A percentile compares a stretch with the other conserved stretches of the same genome.
phyloP scores from a whole-genome alignment of 176 grass and related monocot genomes.

The Eleusine indica region DNA sequence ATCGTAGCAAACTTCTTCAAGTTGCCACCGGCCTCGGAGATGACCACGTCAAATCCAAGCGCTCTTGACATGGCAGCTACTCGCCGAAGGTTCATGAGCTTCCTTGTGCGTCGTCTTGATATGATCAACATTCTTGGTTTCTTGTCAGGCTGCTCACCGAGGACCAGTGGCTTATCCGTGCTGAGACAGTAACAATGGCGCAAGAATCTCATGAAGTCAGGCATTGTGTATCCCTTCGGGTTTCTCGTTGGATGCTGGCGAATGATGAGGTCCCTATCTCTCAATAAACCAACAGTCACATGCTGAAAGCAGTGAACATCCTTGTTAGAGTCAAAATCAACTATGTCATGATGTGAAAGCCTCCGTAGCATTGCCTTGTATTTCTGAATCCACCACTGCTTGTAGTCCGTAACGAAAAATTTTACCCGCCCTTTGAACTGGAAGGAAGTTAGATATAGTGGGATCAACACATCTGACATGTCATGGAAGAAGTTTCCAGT shows the following conservation, averaged over 20 bases:
- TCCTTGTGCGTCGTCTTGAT: slow-evolving; percentile 61
- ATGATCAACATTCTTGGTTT: slow-evolving; percentile 68
- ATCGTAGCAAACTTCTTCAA: slow-evolving; percentile 49
- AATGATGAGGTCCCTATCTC: slow-evolving; percentile 66
- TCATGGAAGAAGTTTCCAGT: slow-evolving; percentile 80
- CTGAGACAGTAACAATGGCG: slow-evolving; percentile 49
- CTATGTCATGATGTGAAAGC: slow-evolving; percentile 44
- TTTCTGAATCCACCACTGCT: slow-evolving; percentile 65
- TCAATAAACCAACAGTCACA: slow-evolving; percentile 50
- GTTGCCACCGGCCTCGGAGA: slow-evolving; percentile 55
- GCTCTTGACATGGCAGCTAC: slow-evolving; percentile 38
- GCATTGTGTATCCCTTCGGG: slow-evolving; percentile 50
- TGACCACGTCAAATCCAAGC: slow-evolving; percentile 52
- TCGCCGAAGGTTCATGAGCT: slow-evolving; percentile 44
- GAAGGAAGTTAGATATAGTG: slow-evolving; percentile 60
- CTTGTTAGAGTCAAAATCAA: slow-evolving; percentile 60
- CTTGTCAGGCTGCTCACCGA: slow-evolving; percentile 47
- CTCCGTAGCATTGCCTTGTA: slow-evolving; percentile 53
- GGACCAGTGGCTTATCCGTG: slow-evolving; percentile 32
- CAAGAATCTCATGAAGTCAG: slow-evolving; percentile 69
- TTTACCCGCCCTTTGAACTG: slow-evolving; percentile 54
- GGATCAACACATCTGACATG: slow-evolving; percentile 64
- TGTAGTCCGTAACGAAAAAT: slow-evolving; percentile 60
- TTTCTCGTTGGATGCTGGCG: slow-evolving; percentile 51
- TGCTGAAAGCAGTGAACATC: slow-evolving; percentile 59